Base-by-base conservation (phyloP, 495 filamentous ascomycete species). In the Lepraria neglecta region DNA sequence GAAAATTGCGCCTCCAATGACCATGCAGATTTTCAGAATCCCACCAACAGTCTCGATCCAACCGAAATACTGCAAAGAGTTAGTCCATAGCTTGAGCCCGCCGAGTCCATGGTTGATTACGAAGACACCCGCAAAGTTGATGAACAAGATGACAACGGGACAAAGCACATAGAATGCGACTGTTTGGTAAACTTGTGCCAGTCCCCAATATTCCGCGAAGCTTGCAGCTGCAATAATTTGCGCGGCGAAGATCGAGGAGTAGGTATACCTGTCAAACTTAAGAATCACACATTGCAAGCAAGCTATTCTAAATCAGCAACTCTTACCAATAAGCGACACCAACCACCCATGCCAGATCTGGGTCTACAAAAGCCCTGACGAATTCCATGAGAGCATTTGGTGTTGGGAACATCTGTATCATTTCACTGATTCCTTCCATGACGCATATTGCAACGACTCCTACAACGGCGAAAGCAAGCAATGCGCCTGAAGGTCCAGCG, bases 191-290 rank as follows among this genome's bases (percentile, higher is more conserved):
- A 63, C 66, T 27, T 69, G 68, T 11, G 54, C 62, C 3, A 62
- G 57, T 24, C 65, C 61, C 74, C 74, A 81, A 47, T 67, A 77
- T 30, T 73, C 64, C 30, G 75, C 61, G 48, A 74, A 72, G 0
- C 66, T 73, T 6, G 77, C 75, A 3, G 72, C 66, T 1, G 73
- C 68, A 3, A 75, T 70, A 17, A 79, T 71, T n/a, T 76, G 58
- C 0, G 74, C 70, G 0, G 75, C 71, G 53, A 75, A 78, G 3
- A 65, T 70, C 17, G 77, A 68, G 0, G 77, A 72, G 52, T 75
- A 80, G 0, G 74, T 73, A 57, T 79, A 74, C 78, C 76, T 80
- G 55, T 11, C 9, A 11, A 5, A 1, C 31, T 57, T 4, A 57
- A n/a, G 14, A 46, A 10, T 17, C 9, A 48, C 11, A n/a, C 28